Conservation (phyloP, 768 basidiomycete species). For the Pleurotus platypus region DNA sequence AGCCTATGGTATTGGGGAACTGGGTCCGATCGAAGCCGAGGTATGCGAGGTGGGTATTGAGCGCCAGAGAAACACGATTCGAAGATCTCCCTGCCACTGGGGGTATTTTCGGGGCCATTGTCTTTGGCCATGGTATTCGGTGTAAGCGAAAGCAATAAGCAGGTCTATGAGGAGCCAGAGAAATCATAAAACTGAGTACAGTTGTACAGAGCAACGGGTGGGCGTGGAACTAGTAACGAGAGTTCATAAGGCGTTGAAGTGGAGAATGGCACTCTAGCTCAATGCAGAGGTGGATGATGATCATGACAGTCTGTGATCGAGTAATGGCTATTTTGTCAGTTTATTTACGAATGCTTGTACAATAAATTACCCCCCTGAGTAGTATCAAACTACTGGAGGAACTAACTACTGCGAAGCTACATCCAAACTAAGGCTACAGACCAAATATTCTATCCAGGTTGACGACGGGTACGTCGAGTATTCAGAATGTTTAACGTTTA, state of each 20-base stretch:
- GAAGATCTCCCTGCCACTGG: conserved; percentile 46
- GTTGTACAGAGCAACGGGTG: background rate
- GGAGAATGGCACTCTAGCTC: background rate
- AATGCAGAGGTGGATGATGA: background rate
- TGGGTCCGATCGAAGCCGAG: conserved; percentile 56
- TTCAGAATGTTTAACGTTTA: background rate
- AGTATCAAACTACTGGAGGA: no score
- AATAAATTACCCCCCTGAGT: background rate
- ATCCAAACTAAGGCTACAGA: no score
- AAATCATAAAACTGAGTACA: background rate
- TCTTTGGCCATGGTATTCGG: conserved; percentile 4
- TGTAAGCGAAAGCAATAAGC: background rate
- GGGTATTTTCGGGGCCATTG: conserved; percentile 14
- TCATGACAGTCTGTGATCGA: conserved; percentile 5
- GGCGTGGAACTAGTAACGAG: background rate
- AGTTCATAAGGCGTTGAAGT: background rate
- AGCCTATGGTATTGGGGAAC: conserved; percentile 24
- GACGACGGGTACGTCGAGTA: background rate
- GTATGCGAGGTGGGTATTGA: conserved; percentile 52
- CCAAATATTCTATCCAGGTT: no score
- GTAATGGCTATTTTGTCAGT: background rate
- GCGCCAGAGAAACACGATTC: conserved; percentile 51
- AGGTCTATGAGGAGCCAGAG: background rate
- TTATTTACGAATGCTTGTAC: conserved; percentile 8
- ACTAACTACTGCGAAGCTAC: no score